Base-by-base conservation (phyloP, 2,329 filamentous ascomycete genomes). In the Talaromyces sp. region DNA sequence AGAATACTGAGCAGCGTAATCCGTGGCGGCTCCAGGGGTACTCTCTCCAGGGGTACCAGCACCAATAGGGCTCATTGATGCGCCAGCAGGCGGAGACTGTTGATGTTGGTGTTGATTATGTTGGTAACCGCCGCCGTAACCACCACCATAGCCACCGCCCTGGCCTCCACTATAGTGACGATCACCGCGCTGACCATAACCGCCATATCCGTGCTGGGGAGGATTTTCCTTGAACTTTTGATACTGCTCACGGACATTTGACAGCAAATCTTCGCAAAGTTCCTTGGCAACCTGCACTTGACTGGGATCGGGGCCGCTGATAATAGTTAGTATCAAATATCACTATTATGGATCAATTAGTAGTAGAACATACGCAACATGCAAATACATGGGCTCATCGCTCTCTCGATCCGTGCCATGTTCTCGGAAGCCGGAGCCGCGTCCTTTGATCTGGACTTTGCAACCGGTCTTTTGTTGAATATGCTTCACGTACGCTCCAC, bases 391-490 rank as follows among this genome's bases (percentile, higher is more conserved):
- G 2, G 92, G 87, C 75, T 98, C 94, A 57, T 99, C 94, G 69
- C 92, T 96, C 79, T 99, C 95, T 49, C 84, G 86, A 69, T 91
- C 91, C n/a, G 93, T 96, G 37, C 90, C 87, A 56, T 90, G 88
- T 77, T 99, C 95, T 73, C 96, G 89, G 75, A 96, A 99, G 15
- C 95, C 95, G 62, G 93, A 98, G 45, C 93, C 93, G 68, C 91
- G 92, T 19, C 95, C 95, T 77, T 99, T 99, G 81, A 99, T 99
- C 78, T 99, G 95, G 31, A 99, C 95, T 71, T 94, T 91, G 77
- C 95, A 98, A 68, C 91, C 87, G 15, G 95, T 98, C 79, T 97
- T 93, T 75, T 93, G 89, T 79, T 98, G 95, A 69, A 99, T 98
- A 75, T 97, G 94, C 80, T 99, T 99, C 67, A 99, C 95, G 75